Base-by-base conservation (phyloP, 371 early-diverging fungal genomes). In the Encephalitozoon hellem region DNA sequence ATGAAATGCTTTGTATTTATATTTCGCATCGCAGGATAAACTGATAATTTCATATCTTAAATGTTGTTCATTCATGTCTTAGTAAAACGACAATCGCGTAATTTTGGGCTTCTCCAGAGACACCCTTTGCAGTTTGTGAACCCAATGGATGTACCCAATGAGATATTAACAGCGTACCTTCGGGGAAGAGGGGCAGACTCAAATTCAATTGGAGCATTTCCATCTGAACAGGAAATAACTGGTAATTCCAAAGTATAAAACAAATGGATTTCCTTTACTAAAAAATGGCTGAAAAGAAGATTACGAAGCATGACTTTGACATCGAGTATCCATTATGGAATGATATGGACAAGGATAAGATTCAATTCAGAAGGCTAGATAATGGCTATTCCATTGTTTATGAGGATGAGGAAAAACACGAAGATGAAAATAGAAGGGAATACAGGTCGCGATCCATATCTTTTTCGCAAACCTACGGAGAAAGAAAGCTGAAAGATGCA, bases 1-100 rank as follows among this genome's bases (percentile, higher is more conserved):
- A 59, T 59, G 30, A 55, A 69, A 78, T 65, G 41, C 74, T 59
- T 52, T 76, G 73, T 67, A 65, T 78, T 74, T 53, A 68, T 59
- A 34, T 59, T 38, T 38, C 28, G 28, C 39, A 53, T 9, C 15
- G 9, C 32, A 42, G 26, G 64, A 49, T 72, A 70, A 76, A 65
- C 25, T 71, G 3, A 9, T 4, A 12, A 67, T 3, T 51, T 23
- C 18, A 15, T 30, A 32, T 47, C 11, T 51, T 49, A 26, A 45
- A 43, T 47, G 21, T 15, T 47, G 28, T 21, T 26, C 39, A 42
- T 42, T 42, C 15, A 42, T 42, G 9, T 42, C 34, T 34, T 34
- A 2, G 6, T 34, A 6, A 34, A 34, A 34, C 6, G 6, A 34
- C 34, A 34, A 34, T 34, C 6, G 34, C 34, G 34, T 34, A n/a